phyloP scores from a whole-genome alignment of 1,139 yeast genomes.

The Geotrichum cucujoidarum region DNA sequence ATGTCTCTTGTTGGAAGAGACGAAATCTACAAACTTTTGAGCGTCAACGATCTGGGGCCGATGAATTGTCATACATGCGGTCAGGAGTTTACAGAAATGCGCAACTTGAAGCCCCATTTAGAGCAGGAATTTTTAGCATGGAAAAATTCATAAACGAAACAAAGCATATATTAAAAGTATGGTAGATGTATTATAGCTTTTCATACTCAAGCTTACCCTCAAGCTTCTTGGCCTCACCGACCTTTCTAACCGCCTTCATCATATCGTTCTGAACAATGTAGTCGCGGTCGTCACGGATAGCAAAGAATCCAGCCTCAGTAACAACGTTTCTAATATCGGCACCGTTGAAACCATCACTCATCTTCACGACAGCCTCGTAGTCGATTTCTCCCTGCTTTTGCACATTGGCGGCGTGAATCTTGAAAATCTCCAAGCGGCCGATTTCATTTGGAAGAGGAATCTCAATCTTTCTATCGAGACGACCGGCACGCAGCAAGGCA shows the following conservation, averaged over 20 bases:
- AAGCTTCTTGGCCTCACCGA: slow-evolving; percentile 91
- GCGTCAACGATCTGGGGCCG: slow-evolving; percentile 39
- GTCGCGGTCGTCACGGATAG: slow-evolving; percentile 96
- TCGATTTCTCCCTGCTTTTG: slow-evolving; percentile 94
- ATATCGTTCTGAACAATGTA: slow-evolving; percentile 88
- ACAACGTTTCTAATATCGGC: slow-evolving; percentile 96
- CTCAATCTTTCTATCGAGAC: slow-evolving; percentile 95
- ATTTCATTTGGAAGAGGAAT: slow-evolving; percentile 95
- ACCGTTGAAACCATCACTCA: slow-evolving; percentile 99
- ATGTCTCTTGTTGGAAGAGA: slow-evolving; percentile 17
- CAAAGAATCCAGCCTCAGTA: slow-evolving; percentile 99
- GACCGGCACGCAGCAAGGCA: slow-evolving; percentile 96
- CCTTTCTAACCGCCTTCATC: slow-evolving; percentile 97
- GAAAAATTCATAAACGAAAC: slow-evolving; percentile 7
- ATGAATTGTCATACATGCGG: slow-evolving; percentile 50
- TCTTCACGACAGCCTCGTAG: slow-evolving; percentile 93
- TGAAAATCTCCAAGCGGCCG: slow-evolving; percentile 90
- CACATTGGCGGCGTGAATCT: slow-evolving; percentile 84
- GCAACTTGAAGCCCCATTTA: slow-evolving; percentile 47
- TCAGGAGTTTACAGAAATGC: slow-evolving; percentile 45
- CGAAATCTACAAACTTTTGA: slow-evolving; percentile 25
- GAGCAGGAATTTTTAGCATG: slow-evolving; percentile 39
- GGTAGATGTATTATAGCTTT: slow-evolving; percentile 51
- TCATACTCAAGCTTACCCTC: slow-evolving; percentile 95
- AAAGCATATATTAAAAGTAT: slow-evolving; percentile 1